Conservation (phyloP, 2,329 filamentous ascomycete genomes). For the Nemania serpens region DNA sequence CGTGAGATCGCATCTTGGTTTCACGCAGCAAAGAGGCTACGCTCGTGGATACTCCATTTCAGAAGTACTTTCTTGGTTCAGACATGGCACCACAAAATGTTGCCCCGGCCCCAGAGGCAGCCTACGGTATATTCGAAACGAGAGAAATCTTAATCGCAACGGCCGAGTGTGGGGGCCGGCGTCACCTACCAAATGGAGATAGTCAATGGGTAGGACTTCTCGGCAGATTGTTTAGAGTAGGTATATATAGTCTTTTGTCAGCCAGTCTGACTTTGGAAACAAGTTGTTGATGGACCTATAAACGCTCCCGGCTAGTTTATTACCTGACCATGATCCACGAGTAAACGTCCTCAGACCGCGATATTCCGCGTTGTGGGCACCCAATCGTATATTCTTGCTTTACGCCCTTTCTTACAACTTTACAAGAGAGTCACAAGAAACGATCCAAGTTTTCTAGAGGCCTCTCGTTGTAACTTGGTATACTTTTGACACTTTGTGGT, state of each 20-base stretch:
- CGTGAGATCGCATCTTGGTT: neutral
- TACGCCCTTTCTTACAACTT: neutral
- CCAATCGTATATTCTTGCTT: neutral
- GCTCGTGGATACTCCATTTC: neutral
- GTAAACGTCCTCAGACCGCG: neutral
- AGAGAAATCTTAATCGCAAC: neutral
- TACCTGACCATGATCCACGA: too few species aligned
- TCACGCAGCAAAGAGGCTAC: neutral
- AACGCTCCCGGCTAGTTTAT: neutral
- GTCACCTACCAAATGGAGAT: conserved; percentile 21
- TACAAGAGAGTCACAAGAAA: too few species aligned
- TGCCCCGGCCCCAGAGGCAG: neutral
- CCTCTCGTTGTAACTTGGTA: too few species aligned
- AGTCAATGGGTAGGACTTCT: neutral
- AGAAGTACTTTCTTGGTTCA: neutral
- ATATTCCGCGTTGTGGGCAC: neutral
- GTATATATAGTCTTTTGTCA: neutral
- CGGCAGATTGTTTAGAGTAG: neutral
- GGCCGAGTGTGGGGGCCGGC: neutral
- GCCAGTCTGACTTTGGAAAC: neutral
- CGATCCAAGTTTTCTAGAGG: too few species aligned
- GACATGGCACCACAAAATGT: neutral
- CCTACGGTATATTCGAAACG: neutral
- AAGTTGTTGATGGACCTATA: neutral
- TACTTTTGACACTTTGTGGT: neutral